Base-by-base conservation (phyloP, 2,329 filamentous ascomycete genomes). In the Colletotrichum zoysiae region DNA sequence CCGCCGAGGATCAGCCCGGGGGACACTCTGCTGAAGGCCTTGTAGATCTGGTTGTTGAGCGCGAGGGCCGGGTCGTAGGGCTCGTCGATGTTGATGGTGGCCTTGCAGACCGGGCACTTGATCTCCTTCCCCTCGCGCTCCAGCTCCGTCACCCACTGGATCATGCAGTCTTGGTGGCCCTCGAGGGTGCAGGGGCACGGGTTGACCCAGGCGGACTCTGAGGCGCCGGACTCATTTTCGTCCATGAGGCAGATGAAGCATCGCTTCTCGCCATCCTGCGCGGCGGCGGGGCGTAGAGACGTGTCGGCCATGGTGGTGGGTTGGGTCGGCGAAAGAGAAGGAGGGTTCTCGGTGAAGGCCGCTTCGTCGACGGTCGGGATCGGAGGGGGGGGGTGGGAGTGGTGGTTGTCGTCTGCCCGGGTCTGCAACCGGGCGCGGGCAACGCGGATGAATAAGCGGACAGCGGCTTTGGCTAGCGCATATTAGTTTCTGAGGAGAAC, bases 101-200 rank as follows among this genome's bases (percentile, higher is more conserved):
- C 88, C 80, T 97, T 96, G 87, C 96, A 99, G 74, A 97, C 93
- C 2, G 95, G 95, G 79, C 96, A 99, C 65, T 89, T 84, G 74
- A 98, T 90, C 73, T 91, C 90, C 66, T 90, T 89, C 79, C 85
- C 80, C 78, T 88, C 81, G 71, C 81, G 87, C 82, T 98, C 95
- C 78, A 94, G 89, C 78, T 97, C 94, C n/a, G 93, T 92, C 23
- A 98, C 92, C 95, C 95, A 99, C 77, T 94, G 92, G 50, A 98
- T 86, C 75, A 98, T 87, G 79, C 95, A 97, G 72, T 90, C 89
- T 80, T 98, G 95, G 80, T 99, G 96, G 1, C 95, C 96, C 67
- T 93, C 93, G 50, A 99, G 86, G 16, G 93, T 95, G 82, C 96
- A 99, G 0, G 92, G 92, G 79, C 96, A 99, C 1, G 96, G 95